phyloP scores from a whole-genome alignment of 2,329 filamentous ascomycete genomes.

The Botrytis cinerea region DNA sequence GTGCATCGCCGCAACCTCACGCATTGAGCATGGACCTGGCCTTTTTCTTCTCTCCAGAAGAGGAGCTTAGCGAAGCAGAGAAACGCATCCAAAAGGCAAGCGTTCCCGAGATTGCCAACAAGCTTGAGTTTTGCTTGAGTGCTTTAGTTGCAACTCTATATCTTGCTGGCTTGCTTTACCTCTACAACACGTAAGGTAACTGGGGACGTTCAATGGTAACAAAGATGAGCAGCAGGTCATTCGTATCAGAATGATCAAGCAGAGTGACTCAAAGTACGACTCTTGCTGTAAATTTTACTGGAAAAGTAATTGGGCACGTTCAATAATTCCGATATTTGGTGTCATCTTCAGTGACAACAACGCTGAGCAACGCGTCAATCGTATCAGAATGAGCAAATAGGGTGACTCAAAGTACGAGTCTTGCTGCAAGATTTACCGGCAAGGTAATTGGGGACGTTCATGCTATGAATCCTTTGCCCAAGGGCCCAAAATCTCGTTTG shows the following conservation, averaged over 20 bases:
- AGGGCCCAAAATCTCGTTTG: neutral
- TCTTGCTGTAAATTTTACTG: too few species aligned
- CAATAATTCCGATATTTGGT: slow-evolving; percentile 49
- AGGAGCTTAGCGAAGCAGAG: slow-evolving; percentile 49
- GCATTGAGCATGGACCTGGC: neutral
- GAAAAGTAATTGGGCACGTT: slow-evolving; percentile 42
- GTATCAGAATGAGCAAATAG: slow-evolving; percentile 76
- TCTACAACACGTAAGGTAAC: neutral
- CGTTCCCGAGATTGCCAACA: slow-evolving; percentile 34
- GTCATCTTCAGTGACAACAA: slow-evolving; percentile 60
- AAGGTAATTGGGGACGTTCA: neutral
- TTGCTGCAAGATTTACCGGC: neutral
- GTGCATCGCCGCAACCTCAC: neutral
- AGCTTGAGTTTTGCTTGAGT: slow-evolving; percentile 25
- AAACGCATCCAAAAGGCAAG: slow-evolving; percentile 48
- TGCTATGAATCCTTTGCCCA: neutral
- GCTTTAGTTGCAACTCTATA: neutral
- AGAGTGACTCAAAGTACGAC: slow-evolving; percentile 72
- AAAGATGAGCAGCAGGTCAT: slow-evolving; percentile 95
- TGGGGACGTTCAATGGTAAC: slow-evolving; percentile 81
- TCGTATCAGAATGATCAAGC: slow-evolving; percentile 78
- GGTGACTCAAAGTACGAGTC: slow-evolving; percentile 70
- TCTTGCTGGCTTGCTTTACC: neutral
- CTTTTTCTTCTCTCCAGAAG: slow-evolving; percentile 30
- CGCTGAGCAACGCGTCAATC: slow-evolving; percentile 90